Evolutionary conservation across 257 asterid species (phyloP).

Genomic region (Capsicum baccatum): DNA sequence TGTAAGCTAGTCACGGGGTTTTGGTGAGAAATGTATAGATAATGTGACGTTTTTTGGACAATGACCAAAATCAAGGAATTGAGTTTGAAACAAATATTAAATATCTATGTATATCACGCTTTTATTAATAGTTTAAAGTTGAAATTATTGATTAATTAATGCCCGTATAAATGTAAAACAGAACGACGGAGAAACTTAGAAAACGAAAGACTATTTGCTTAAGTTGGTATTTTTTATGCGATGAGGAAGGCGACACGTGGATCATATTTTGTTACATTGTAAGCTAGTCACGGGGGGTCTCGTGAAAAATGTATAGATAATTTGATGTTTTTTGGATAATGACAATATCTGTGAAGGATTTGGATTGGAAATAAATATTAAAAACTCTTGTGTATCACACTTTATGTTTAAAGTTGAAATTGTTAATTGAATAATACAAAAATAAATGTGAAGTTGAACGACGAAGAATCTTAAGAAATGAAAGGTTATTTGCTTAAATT

Average conservation of each 20-base stretch:
- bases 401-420: slow-evolving; percentile 8
- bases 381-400: neutral
- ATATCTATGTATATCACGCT: neutral
- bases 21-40: neutral
- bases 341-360: too few species aligned
- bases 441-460: neutral
- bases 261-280: neutral
- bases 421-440: neutral
- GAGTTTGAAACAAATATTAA: neutral
- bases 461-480: neutral
- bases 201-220: neutral
- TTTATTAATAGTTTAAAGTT: neutral
- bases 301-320: neutral
- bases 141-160: neutral
- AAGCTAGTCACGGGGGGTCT: neutral
- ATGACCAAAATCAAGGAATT: neutral
- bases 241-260: neutral
- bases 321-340: neutral
- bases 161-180: neutral
- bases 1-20: neutral
- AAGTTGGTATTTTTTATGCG: neutral
- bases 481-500: neutral
- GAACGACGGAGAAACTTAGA: neutral
- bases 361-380: too few species aligned
- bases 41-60: neutral